A percentile compares a stretch with the other conserved stretches of the same genome.
Evolutionary conservation across 2,329 filamentous ascomycete species (phyloP).

Genomic region (Paracamarosporium sp.): DNA sequence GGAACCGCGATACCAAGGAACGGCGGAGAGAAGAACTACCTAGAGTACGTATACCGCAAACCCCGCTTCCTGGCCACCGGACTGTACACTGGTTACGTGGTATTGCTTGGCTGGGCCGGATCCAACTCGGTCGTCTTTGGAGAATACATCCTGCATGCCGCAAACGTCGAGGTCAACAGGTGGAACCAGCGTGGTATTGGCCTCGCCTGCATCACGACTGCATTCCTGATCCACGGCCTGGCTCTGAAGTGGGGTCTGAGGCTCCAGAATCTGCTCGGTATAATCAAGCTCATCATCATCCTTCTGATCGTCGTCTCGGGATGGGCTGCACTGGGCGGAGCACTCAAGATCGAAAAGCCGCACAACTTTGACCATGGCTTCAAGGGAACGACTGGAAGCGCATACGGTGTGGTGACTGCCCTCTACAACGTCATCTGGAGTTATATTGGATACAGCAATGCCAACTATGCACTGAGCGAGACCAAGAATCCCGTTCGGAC

Average conservation of each 20-base stretch:
- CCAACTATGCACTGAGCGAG: slow-evolving; percentile 71
- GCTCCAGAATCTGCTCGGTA: slow-evolving; percentile 70
- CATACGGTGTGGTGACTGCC: slow-evolving; percentile 72
- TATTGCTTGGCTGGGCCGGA: slow-evolving; percentile 68
- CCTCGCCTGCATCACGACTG: slow-evolving; percentile 69
- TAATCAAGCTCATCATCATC: slow-evolving; percentile 71
- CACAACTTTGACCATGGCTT: slow-evolving; percentile 71
- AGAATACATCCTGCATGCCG: slow-evolving; percentile 72
- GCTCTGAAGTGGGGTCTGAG: slow-evolving; percentile 71
- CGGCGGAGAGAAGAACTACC: slow-evolving; percentile 72
- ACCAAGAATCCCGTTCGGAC: slow-evolving; percentile 70
- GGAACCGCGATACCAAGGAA: slow-evolving; percentile 70
- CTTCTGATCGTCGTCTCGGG: slow-evolving; percentile 70
- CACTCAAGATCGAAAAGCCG: slow-evolving; percentile 66
- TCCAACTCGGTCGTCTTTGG: slow-evolving; percentile 74
- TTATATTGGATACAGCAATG: slow-evolving; percentile 72
- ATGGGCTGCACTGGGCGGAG: slow-evolving; percentile 67
- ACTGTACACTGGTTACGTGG: slow-evolving; percentile 66
- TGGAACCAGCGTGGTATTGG: slow-evolving; percentile 74
- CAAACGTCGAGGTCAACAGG: slow-evolving; percentile 65
- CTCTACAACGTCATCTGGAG: slow-evolving; percentile 77
- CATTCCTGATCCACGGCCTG: slow-evolving; percentile 70
- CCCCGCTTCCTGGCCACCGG: slow-evolving; percentile 68
- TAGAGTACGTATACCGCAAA: slow-evolving; percentile 68
- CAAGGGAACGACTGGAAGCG: slow-evolving; percentile 68